A percentile compares a stretch with the other conserved stretches of the same genome.
Conservation (phyloP, 148 eudicot species). For the Salicornia ramosissima region DNA sequence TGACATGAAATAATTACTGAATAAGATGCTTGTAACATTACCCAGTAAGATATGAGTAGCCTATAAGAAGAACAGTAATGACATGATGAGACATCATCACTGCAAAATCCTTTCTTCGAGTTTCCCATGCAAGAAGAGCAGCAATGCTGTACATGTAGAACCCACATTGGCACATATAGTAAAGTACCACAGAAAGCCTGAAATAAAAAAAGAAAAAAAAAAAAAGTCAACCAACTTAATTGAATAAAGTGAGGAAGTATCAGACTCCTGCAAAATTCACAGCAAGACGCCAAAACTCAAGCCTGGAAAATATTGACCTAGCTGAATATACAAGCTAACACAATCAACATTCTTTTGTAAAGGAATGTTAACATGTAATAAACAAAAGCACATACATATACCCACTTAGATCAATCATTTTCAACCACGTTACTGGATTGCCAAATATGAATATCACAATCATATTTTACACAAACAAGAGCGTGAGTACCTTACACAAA, state of each 20-base stretch:
- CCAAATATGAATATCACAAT: background rate
- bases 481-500: background rate
- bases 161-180: constrained; percentile 93
- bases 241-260: background rate
- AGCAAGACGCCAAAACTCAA: background rate
- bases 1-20: background rate
- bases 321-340: background rate
- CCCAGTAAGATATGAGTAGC: constrained; percentile 74
- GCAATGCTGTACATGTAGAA: constrained; percentile 87
- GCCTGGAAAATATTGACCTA: background rate
- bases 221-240: constrained; percentile 18
- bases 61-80: constrained; percentile 72
- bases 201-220: constrained; percentile 28
- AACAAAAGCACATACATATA: background rate
- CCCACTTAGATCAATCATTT: background rate
- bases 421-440: background rate
- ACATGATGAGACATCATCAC: constrained; percentile 99
- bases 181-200: constrained; percentile 76
- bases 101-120: constrained; percentile 85
- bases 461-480: background rate
- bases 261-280: background rate
- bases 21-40: constrained; percentile 24
- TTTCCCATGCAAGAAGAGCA: constrained; percentile 94
- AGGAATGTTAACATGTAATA: background rate
- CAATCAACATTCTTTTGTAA: background rate